Evolutionary conservation across 495 filamentous ascomycete genomes (phyloP), one percentile per base, ranked within the genome.

Genomic region (Aspergillus ellipticus): DNA sequence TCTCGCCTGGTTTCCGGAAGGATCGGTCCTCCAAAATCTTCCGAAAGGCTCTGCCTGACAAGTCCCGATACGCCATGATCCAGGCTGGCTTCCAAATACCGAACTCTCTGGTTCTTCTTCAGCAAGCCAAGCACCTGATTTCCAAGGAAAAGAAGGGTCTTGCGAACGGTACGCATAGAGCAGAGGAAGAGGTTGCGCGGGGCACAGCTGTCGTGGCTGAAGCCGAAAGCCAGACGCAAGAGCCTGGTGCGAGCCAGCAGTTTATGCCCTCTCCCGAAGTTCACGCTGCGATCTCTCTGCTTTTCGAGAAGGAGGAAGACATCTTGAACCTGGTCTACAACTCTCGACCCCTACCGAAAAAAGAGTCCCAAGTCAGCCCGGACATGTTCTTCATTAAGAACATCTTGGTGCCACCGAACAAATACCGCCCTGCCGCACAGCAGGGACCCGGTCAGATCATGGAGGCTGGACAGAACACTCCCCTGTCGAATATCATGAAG

Each of bases 341-440:
- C 66, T 85, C 89, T 31, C 82, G 85, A 50, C 82, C 86, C 19
- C 61, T 73, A 8, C 62, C 74, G 15, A 77, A 78, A 57, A 67
- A 73, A 53, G 72, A 69, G 17, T 80, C 79, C 54, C 74, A 70
- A 42, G 71, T 93, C 8, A 81, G 74, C 6, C 83, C 90, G 0
- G 88, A 94, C 64, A 96, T 96, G 84, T 96, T 99, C 71, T 99
- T 99, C 73, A 78, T 97, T 45, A 84, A 86, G 57, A 84, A 79
- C 29, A 73, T 99, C 31, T 69, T 96, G 20, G 88, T 99, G 3
- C 92, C 95, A 15, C 94, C 95, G 0, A 97, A 94, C 66, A 89
- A 85, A 62, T 97, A 87, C 67, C 85, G 95, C n/a, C 91, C 92
- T 20, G 92, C 92, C 67, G 85, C 90, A n/a, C 78, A 80, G 28